Evolutionary conservation across 345 rosid species (phyloP), one percentile per base, ranked within the genome.

Genomic region (Euphorbia lathyris): DNA sequence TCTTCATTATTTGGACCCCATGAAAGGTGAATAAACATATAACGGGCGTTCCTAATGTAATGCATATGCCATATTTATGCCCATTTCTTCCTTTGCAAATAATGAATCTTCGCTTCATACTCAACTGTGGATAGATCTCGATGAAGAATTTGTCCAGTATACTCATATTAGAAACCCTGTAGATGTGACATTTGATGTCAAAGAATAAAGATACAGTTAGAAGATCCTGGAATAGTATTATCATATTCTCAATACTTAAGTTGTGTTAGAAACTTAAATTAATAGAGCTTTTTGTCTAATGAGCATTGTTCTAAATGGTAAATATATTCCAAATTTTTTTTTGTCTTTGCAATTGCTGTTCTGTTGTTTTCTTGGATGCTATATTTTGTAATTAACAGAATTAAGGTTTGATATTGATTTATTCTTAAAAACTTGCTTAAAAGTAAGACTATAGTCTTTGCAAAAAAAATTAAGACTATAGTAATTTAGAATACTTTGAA

Each of bases 61-160:
- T 51, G 30, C n/a, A 38, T 1, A 43, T 65, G 61, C 52, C 60
- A 71, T 58, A 47, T 64, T 82, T 61, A 76, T 53, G 62, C 23
- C 77, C 77, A 36, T 14, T 22, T 62, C 63, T 48, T 75, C 42
- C 63, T 71, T 38, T 71, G 81, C 88, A 95, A 94, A 95, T 38
- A 90, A 84, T 45, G 97, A 88, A 74, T 82, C 91, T 45, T 81
- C 85, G 42, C 76, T 95, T 47, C 90, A 95, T 81, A 87, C 97
- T 72, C 97, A 90, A 78, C 85, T 92, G 40, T 92, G 98, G 99
- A 92, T 95, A 73, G 99, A 95, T 83, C 98, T 98, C 57, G 76
- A 79, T 0, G 97, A 92, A 80, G 99, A 92, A 78, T 95, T 92
- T 88, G 80, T 88, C 72, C 95, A 83, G 66, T 94, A 94, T 72